phyloP scores from a whole-genome alignment of 768 basidiomycete genomes.

The Mycena pura region DNA sequence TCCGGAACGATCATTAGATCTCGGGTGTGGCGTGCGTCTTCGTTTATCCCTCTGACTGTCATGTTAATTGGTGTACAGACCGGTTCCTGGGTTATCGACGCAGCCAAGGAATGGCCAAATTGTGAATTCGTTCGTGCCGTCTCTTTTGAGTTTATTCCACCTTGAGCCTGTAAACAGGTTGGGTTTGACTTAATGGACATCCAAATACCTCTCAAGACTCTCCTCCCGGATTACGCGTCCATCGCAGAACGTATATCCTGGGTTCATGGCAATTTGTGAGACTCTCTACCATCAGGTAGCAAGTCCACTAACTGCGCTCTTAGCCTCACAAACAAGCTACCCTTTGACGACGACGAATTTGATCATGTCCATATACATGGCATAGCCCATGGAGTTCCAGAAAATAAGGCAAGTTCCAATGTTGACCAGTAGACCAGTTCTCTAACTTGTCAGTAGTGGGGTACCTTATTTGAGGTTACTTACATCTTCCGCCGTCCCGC shows the following conservation, averaged over 20 bases:
- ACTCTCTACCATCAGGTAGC: background rate
- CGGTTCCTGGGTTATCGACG: constrained; percentile 75
- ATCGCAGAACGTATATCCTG: constrained; percentile 68
- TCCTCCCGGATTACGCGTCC: constrained; percentile 47
- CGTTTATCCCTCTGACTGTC: background rate
- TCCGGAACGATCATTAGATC: constrained; percentile 65
- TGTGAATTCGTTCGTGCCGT: constrained; percentile 63
- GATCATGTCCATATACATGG: constrained; percentile 79
- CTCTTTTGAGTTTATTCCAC: background rate
- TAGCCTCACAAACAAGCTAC: constrained; percentile 77
- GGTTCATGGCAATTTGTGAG: constrained; percentile 82
- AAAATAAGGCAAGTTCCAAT: constrained; percentile 62
- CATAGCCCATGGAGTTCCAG: constrained; percentile 73
- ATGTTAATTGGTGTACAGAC: constrained; percentile 44
- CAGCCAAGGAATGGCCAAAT: constrained; percentile 72
- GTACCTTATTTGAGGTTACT: constrained; percentile 66
- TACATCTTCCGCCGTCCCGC: background rate
- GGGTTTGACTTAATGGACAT: constrained; percentile 83
- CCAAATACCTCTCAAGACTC: constrained; percentile 62
- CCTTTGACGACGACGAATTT: constrained; percentile 84
- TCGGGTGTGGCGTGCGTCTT: constrained; percentile 74
- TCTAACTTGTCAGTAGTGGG: constrained; percentile 59
- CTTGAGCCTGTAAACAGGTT: constrained; percentile 49
- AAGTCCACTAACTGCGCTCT: background rate
- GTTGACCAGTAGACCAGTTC: constrained; percentile 9